A percentile compares a stretch with the other conserved stretches of the same genome.
These are phyloP conservation scores for Euphrasia confusa DNA, from an alignment of 257 asterid species.

Conservation along the genomic window DNA sequence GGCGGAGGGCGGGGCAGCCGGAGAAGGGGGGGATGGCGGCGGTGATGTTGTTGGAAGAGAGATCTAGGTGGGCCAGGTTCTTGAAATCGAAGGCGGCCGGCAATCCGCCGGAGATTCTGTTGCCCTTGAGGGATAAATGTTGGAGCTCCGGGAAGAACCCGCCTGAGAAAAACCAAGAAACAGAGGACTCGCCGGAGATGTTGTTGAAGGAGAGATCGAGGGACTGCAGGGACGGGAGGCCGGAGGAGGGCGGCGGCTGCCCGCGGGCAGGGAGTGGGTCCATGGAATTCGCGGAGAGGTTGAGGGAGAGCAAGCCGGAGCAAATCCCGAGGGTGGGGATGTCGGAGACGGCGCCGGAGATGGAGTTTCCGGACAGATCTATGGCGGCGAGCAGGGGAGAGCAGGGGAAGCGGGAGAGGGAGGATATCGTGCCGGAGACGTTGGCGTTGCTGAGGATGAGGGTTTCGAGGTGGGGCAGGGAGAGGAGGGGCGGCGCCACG, in stretches of 20 bases:
- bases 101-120: constrained; percentile 42
- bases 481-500: constrained; percentile 41
- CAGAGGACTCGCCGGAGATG: constrained; percentile 47
- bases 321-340: constrained; percentile 49
- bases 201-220: constrained; percentile 87
- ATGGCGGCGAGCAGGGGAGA: constrained; percentile 28
- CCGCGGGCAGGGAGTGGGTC: constrained; percentile 28
- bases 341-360: constrained; percentile 67
- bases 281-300: constrained; percentile 62
- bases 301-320: constrained; percentile 46
- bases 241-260: neutral
- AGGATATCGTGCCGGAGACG: constrained; percentile 53
- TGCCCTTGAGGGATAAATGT: constrained; percentile 56
- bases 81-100: constrained; percentile 37
- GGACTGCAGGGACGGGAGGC: constrained; percentile 29
- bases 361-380: constrained; percentile 75
- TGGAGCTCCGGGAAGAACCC: constrained; percentile 43
- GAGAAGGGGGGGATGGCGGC: constrained; percentile 41
- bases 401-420: constrained; percentile 44
- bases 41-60: constrained; percentile 68
- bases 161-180: constrained; percentile 52
- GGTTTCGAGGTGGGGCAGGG: constrained; percentile 47
- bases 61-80: constrained; percentile 59
- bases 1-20: constrained; percentile 52
- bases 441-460: constrained; percentile 54